These are phyloP conservation scores for Ceratocystis albifundus DNA, from an alignment of 2,329 filamentous ascomycete species.

Conservation along the genomic window DNA sequence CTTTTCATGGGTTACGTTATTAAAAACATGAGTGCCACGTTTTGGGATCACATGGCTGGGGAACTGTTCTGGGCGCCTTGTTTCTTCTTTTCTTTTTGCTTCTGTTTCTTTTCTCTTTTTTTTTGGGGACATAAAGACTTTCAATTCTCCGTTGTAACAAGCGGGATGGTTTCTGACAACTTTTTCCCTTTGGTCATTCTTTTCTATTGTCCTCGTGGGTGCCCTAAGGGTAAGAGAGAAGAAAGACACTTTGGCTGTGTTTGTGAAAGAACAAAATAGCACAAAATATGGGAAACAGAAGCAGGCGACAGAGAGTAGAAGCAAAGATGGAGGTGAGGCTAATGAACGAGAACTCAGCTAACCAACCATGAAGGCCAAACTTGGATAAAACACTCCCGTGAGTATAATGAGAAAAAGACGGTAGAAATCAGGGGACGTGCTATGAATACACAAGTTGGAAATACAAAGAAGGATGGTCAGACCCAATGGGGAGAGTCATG, in stretches of 20 bases:
- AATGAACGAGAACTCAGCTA: neutral
- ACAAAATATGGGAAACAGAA: neutral
- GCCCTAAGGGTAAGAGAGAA: too few species aligned
- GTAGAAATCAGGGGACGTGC: too few species aligned
- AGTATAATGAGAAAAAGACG: too few species aligned
- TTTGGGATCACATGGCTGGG: conserved; percentile 9
- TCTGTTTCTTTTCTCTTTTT: conserved; percentile 8
- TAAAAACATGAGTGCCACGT: conserved; percentile 11
- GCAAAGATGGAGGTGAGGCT: neutral
- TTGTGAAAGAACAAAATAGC: conserved; percentile 4
- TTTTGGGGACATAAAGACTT: conserved; percentile 2
- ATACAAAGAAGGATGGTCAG: too few species aligned
- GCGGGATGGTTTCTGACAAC: neutral
- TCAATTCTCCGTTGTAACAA: conserved; percentile 6
- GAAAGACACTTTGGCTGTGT: neutral
- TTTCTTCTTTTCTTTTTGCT: conserved; percentile 10
- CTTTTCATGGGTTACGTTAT: conserved; percentile 17
- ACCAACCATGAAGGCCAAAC: neutral
- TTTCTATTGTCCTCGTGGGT: conserved; percentile 8
- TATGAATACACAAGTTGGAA: too few species aligned
- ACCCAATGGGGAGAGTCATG: too few species aligned
- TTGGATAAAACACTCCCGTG: too few species aligned
- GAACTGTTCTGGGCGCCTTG: conserved; percentile 16
- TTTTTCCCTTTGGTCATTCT: conserved; percentile 9
- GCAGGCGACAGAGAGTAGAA: neutral